Evolutionary conservation across 805 yeast genomes (phyloP), one percentile per base, ranked within the genome.

Genomic region (Nakazawaea pomicola): DNA sequence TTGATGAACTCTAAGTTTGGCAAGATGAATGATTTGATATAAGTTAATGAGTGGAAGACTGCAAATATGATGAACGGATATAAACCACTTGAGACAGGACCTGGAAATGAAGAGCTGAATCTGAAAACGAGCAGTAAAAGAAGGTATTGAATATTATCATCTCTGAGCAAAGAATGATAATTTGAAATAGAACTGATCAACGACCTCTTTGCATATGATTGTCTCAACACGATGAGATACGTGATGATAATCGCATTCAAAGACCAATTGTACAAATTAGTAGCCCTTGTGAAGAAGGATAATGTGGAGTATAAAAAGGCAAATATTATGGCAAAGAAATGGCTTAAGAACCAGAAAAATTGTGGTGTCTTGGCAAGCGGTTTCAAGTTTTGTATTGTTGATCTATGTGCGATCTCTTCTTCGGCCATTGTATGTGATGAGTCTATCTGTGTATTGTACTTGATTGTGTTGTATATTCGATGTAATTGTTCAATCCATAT

Each of bases 291-390:
- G 50, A 74, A 65, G 40, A 76, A 64, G 6, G 80, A 68, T 27
- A 54, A 63, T 28, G 72, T 39, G 33, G 64, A 57, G 51, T 64
- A 66, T 15, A 60, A 47, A 3, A 60, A 43, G 51, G 72, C 70
- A 56, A 62, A 72, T 40, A 57, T 49, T 2, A 76, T 48, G 2
- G 79, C 74, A 24, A 67, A 54, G 11, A 74, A 65, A 57, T 82
- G 86, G 14, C 84, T 82, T 20, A 78, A 40, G 49, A 73, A 82
- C 90, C 90, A 82, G 50, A 77, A 77, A 54, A 82, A 79, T 55
- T 81, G 87, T 7, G 78, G 77, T 9, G 79, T 72, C 48, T 60
- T 43, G 10, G 51, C 38, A 10, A 57, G 46, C n/a, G 47, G 45
- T 25, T 29, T 41, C 18, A 46, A 24, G 19, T 36, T 30, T 10